Evolutionary conservation across 768 basidiomycete species (phyloP).

Genomic region (Pilatotrama ljubarskyi): DNA sequence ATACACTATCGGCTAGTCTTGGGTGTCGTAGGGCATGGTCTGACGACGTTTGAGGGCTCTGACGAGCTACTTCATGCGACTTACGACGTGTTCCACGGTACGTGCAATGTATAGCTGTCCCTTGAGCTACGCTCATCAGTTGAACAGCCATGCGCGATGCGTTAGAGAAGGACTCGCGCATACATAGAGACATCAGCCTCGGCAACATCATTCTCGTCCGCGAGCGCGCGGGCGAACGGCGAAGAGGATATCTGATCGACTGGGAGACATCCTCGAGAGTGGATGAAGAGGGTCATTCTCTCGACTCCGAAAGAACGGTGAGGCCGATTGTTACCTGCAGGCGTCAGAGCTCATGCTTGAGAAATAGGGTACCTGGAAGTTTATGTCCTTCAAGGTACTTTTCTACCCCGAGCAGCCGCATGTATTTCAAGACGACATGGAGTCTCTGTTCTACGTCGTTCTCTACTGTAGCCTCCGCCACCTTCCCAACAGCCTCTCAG

Average conservation of each 20-base stretch:
- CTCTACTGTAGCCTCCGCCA: neutral
- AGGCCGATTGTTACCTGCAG: too few species aligned
- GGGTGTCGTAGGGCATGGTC: neutral
- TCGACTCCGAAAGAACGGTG: neutral
- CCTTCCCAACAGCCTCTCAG: neutral
- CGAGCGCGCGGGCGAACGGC: neutral
- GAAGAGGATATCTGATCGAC: constrained; percentile 4
- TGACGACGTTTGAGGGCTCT: neutral
- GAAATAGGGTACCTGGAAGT: too few species aligned
- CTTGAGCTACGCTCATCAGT: too few species aligned
- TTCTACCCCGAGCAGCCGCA: neutral
- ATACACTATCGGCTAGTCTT: constrained; percentile 7
- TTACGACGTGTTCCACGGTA: constrained; percentile 8
- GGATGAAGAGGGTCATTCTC: too few species aligned
- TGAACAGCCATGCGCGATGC: neutral
- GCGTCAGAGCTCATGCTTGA: too few species aligned
- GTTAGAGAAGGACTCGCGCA: neutral
- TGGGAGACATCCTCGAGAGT: neutral
- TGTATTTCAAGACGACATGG: constrained; percentile 1
- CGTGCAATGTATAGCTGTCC: too few species aligned
- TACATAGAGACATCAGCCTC: neutral
- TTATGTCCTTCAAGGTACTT: too few species aligned
- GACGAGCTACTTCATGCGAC: neutral
- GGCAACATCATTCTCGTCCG: neutral
- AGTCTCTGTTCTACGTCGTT: constrained; percentile 7